These are phyloP conservation scores for Linderina pennispora DNA, from an alignment of 192 early-diverging fungal species.

Conservation along the genomic window DNA sequence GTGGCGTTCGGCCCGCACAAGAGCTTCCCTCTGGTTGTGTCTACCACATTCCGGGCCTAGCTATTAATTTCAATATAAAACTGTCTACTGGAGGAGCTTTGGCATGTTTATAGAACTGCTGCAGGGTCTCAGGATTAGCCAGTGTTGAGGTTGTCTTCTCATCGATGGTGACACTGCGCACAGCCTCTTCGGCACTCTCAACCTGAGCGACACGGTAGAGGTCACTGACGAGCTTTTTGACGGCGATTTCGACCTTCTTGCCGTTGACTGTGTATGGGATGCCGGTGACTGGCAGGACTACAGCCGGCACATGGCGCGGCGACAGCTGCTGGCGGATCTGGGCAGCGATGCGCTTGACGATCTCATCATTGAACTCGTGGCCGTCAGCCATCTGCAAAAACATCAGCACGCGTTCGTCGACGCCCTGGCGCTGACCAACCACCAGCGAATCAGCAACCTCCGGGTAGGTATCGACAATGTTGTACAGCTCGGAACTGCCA, in stretches of 20 bases:
- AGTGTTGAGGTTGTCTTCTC: conserved; percentile 78
- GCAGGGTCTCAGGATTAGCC: conserved; percentile 84
- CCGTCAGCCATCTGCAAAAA: conserved; percentile 80
- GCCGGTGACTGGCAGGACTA: conserved; percentile 69
- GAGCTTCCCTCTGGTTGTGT: conserved; percentile 36
- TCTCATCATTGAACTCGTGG: conserved; percentile 48
- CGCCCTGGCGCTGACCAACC: conserved; percentile 80
- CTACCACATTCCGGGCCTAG: conserved; percentile 24
- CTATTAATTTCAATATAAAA: neutral
- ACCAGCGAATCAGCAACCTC: conserved; percentile 82
- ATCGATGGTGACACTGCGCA: conserved; percentile 51
- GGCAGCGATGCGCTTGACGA: conserved; percentile 65
- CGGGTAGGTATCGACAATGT: conserved; percentile 77
- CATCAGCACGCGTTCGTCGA: conserved; percentile 88
- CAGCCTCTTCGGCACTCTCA: conserved; percentile 50
- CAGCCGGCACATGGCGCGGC: conserved; percentile 85
- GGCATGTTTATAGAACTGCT: conserved; percentile 78
- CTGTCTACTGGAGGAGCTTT: conserved; percentile 26
- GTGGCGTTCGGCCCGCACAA: conserved; percentile 31
- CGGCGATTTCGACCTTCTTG: conserved; percentile 96
- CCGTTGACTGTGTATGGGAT: conserved; percentile 97
- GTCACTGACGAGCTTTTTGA: conserved; percentile 63
- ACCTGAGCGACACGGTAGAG: conserved; percentile 37
- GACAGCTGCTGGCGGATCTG: conserved; percentile 81
- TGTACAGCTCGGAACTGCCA: conserved; percentile 92